Evolutionary conservation across 192 early-diverging fungal genomes (phyloP).

Genomic region (Coemansia sp.): DNA sequence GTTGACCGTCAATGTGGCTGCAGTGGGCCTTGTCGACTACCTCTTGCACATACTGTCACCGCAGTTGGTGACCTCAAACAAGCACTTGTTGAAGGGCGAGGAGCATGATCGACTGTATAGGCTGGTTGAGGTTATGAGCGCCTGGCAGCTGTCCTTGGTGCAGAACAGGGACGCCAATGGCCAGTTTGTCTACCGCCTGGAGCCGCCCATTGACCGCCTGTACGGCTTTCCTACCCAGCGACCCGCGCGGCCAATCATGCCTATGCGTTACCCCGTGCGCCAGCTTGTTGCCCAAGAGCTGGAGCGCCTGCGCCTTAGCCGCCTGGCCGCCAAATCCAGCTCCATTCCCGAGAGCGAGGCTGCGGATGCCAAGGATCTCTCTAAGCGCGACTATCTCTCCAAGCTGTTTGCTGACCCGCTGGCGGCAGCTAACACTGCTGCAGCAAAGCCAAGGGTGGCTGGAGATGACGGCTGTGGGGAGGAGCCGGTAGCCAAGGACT

Average conservation of each 20-base stretch:
- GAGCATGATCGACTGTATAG: slow-evolving; percentile 18
- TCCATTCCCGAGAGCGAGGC: slow-evolving; percentile 9
- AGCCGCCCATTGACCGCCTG: slow-evolving; percentile 69
- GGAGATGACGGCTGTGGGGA: not conserved
- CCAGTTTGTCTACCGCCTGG: slow-evolving; percentile 53
- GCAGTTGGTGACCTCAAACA: slow-evolving; percentile 63
- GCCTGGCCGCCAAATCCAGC: not conserved
- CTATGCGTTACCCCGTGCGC: slow-evolving; percentile 70
- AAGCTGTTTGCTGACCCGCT: slow-evolving; percentile 33
- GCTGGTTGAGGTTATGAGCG: slow-evolving; percentile 34
- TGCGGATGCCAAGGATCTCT: slow-evolving; percentile 13
- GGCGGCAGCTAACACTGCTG: not conserved
- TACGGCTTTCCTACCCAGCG: slow-evolving; percentile 17
- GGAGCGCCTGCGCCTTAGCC: slow-evolving; percentile 12
- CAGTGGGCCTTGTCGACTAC: slow-evolving; percentile 60
- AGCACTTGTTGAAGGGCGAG: slow-evolving; percentile 35
- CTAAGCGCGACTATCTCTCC: slow-evolving; percentile 24
- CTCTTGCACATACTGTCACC: slow-evolving; percentile 79
- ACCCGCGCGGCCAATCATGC: slow-evolving; percentile 28
- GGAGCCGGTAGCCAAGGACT: slow-evolving; percentile 54
- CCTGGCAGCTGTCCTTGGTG: slow-evolving; percentile 29
- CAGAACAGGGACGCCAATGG: slow-evolving; percentile 31
- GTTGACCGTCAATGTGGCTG: slow-evolving; percentile 48
- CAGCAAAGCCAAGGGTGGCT: not conserved
- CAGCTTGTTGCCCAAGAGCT: slow-evolving; percentile 83